These are phyloP conservation scores for Cercophora newfieldiana DNA, from an alignment of 495 filamentous ascomycete species.

Conservation along the genomic window DNA sequence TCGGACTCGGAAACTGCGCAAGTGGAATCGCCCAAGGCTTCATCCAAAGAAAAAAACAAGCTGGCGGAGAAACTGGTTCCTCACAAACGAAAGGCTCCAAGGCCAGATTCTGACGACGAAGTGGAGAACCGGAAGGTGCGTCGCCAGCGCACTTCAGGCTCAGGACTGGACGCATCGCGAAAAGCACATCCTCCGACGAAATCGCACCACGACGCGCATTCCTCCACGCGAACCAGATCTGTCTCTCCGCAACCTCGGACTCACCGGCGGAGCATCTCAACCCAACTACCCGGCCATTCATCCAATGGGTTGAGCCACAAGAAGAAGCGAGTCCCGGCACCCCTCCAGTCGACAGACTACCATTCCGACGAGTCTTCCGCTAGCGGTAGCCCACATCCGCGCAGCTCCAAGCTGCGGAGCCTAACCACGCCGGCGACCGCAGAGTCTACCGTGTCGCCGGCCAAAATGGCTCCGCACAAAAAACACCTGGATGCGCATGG, in stretches of 20 bases:
- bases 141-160: constrained; percentile 48
- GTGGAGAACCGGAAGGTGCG: constrained; percentile 48
- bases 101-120: constrained; percentile 52
- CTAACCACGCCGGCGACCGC: constrained; percentile 59
- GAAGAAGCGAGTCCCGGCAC: constrained; percentile 57
- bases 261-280: constrained; percentile 66
- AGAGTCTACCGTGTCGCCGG: constrained; percentile 61
- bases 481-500: constrained; percentile 84
- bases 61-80: constrained; percentile 39
- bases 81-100: constrained; percentile 47
- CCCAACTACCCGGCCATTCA: constrained; percentile 53
- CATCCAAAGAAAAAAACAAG: constrained; percentile 39
- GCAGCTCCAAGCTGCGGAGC: constrained; percentile 63
- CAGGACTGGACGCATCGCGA: constrained; percentile 39
- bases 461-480: constrained; percentile 68
- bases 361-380: constrained; percentile 73
- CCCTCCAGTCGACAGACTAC: constrained; percentile 62
- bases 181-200: constrained; percentile 33
- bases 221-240: constrained; percentile 56
- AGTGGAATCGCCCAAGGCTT: constrained; percentile 37
- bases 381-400: constrained; percentile 69
- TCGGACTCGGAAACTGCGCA: constrained; percentile 49
- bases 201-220: constrained; percentile 38
- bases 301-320: constrained; percentile 56
- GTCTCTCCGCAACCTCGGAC: constrained; percentile 60